phyloP scores from a whole-genome alignment of 441 rosid species.

The Cnidoscolus chayamansa region DNA sequence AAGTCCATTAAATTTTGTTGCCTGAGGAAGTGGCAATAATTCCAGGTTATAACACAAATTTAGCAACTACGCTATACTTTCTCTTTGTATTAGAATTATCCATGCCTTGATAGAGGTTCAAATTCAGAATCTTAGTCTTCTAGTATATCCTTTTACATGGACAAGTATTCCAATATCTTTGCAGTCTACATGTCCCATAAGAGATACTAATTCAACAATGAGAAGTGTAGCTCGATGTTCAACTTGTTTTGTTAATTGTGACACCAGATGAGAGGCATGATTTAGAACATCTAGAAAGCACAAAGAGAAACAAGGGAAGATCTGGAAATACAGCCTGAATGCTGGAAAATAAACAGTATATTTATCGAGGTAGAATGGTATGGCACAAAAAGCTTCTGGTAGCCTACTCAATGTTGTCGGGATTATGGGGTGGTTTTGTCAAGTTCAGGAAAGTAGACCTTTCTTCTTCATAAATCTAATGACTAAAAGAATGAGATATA shows the following conservation, averaged over 20 bases:
- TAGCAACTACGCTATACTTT: neutral
- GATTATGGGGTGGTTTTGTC: neutral
- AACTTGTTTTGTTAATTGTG: slow-evolving; percentile 1
- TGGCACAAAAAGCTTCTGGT: neutral
- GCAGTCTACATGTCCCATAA: neutral
- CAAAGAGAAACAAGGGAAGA: neutral
- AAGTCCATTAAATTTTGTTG: neutral
- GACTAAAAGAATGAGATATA: neutral
- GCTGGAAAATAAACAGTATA: neutral
- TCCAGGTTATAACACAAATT: neutral
- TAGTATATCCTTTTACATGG: neutral
- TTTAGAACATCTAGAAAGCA: neutral
- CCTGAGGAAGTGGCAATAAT: neutral
- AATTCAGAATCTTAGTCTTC: neutral
- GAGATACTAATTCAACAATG: neutral
- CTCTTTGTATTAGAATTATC: neutral
- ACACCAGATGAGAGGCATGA: neutral
- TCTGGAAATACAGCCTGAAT: neutral
- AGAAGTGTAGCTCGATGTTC: neutral
- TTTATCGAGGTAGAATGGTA: neutral
- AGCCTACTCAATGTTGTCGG: neutral
- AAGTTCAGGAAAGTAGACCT: neutral
- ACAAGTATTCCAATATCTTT: neutral
- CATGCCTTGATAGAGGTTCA: neutral
- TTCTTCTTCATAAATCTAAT: neutral